phyloP scores from a whole-genome alignment of 2,329 filamentous ascomycete genomes.

The Cryphonectria japonica region DNA sequence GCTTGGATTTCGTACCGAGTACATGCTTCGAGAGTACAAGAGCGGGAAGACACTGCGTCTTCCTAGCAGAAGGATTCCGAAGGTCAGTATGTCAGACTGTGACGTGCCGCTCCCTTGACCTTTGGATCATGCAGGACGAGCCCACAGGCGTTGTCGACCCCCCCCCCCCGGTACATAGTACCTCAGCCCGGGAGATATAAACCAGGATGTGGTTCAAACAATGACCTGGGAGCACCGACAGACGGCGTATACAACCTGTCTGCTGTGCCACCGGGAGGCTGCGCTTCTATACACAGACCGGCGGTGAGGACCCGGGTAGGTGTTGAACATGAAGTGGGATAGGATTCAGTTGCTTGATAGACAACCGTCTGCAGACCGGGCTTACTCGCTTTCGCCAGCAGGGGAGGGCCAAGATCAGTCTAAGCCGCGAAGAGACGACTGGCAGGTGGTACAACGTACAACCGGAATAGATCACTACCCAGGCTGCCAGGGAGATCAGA shows the following conservation, averaged over 20 bases:
- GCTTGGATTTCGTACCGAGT: slow-evolving; percentile 1
- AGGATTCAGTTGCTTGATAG: slow-evolving; percentile 21
- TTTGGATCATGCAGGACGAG: slow-evolving; percentile 24
- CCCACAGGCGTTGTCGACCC: slow-evolving; percentile 4
- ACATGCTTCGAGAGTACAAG: slow-evolving; percentile 4
- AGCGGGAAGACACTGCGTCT: slow-evolving; percentile 7
- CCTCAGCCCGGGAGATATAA: slow-evolving; percentile 19
- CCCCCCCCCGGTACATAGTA: slow-evolving; percentile 17
- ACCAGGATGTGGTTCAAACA: slow-evolving; percentile 16
- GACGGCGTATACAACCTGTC: slow-evolving; percentile 22
- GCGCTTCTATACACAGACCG: slow-evolving; percentile 24
- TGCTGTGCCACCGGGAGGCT: slow-evolving; percentile 26
- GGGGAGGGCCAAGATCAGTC: slow-evolving; percentile 15
- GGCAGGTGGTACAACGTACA: background rate
- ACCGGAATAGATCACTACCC: background rate
- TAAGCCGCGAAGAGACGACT: slow-evolving; percentile 9
- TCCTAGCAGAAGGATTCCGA: slow-evolving; percentile 10
- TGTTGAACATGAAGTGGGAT: slow-evolving; percentile 2
- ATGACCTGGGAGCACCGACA: slow-evolving; percentile 18
- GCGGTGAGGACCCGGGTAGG: slow-evolving; percentile 26
- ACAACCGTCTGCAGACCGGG: slow-evolving; percentile 12
- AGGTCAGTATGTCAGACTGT: slow-evolving; percentile 7
- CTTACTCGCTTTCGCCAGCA: slow-evolving; percentile 9
- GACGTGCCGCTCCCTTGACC: slow-evolving; percentile 16
- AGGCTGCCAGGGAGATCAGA: background rate